phyloP scores from a whole-genome alignment of 225 moss, liverwort and hornwort genomes.

The Lunularia cruciata region DNA sequence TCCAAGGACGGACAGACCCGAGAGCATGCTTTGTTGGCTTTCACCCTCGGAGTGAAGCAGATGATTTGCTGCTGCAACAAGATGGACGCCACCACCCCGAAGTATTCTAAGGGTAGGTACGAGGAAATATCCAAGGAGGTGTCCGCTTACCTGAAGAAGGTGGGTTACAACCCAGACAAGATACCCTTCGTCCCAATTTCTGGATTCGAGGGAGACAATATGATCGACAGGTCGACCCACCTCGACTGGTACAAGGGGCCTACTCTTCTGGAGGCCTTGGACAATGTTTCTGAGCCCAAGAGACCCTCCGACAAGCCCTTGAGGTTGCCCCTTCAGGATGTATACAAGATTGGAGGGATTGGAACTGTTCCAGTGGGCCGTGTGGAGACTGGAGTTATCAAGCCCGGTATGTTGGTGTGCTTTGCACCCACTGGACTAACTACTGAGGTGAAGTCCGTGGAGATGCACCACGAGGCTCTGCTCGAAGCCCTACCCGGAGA shows the following conservation, averaged over 20 bases:
- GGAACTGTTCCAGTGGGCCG: constrained; percentile 60
- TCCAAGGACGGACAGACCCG: constrained; percentile 70
- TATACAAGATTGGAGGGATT: constrained; percentile 71
- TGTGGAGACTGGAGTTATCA: constrained; percentile 56
- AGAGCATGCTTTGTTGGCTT: constrained; percentile 55
- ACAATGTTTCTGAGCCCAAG: constrained; percentile 61
- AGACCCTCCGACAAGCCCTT: constrained; percentile 69
- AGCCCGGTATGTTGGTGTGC: constrained; percentile 52
- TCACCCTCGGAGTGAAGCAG: constrained; percentile 59
- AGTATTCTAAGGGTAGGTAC: constrained; percentile 49
- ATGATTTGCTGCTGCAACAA: constrained; percentile 77
- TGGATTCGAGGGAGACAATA: constrained; percentile 60
- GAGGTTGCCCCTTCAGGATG: constrained; percentile 61
- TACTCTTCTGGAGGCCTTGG: constrained; percentile 61
- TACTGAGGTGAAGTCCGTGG: constrained; percentile 61
- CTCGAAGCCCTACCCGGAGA: constrained; percentile 50
- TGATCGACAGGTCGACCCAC: constrained; percentile 53
- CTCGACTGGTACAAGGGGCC: constrained; percentile 74
- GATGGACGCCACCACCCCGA: constrained; percentile 59
- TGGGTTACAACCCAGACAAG: constrained; percentile 58
- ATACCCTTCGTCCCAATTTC: too few species aligned
- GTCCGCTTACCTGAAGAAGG: constrained; percentile 56
- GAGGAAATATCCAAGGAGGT: constrained; percentile 59
- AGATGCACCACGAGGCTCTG: constrained; percentile 62
- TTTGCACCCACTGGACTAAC: constrained; percentile 58